phyloP scores from a whole-genome alignment of 2,329 filamentous ascomycete genomes.

The Scedosporium boydii region DNA sequence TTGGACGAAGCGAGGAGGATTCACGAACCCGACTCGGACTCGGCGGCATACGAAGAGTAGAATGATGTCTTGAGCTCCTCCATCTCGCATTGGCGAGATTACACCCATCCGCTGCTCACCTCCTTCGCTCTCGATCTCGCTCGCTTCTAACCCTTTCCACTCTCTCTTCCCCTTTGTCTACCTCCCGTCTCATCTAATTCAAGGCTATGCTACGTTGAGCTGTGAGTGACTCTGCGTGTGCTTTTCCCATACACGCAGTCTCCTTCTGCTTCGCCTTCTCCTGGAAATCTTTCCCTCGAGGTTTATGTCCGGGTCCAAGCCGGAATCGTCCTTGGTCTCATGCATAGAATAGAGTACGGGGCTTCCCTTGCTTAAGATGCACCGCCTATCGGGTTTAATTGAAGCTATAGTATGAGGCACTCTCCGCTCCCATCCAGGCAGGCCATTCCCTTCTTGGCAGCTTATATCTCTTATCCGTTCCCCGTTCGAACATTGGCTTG shows the following conservation, averaged over 20 bases:
- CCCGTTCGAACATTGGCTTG: not conserved
- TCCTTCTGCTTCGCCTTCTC: not conserved
- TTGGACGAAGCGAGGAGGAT: too few relatives aligned
- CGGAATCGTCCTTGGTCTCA: not conserved
- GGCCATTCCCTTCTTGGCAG: not conserved
- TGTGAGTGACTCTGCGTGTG: not conserved
- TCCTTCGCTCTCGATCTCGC: not conserved
- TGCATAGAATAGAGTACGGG: not conserved
- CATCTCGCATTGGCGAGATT: too few relatives aligned
- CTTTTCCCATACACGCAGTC: not conserved
- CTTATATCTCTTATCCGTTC: not conserved
- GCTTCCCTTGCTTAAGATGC: not conserved
- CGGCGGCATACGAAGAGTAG: too few relatives aligned
- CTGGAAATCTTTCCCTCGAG: not conserved
- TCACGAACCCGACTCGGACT: too few relatives aligned
- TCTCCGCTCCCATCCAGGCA: not conserved
- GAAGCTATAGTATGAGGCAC: not conserved
- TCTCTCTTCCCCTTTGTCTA: not conserved
- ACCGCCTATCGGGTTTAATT: conserved; percentile 2
- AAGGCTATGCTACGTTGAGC: not conserved
- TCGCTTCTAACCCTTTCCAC: not conserved
- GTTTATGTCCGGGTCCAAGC: not conserved
- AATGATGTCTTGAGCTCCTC: too few relatives aligned
- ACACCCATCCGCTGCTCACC: not conserved
- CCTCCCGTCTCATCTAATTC: not conserved